Conservation (phyloP, 1,139 yeast genomes). For the Protomyces inouyei region DNA sequence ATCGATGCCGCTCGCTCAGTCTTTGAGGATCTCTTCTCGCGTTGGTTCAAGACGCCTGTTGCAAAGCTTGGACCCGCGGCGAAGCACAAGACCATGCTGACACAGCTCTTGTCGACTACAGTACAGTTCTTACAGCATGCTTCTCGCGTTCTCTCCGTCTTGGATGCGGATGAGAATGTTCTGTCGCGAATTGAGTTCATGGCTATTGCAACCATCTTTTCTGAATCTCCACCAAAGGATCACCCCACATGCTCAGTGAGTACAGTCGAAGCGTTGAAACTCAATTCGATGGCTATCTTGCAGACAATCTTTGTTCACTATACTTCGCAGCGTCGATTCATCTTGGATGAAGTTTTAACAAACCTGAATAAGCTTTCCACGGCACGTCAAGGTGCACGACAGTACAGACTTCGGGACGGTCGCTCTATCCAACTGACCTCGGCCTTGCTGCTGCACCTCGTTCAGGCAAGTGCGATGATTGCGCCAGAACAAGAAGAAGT, state of each 20-base stretch:
- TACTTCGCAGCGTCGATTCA: slow-evolving; percentile 53
- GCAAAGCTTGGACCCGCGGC: slow-evolving; percentile 1
- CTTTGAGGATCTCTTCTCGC: slow-evolving; percentile 42
- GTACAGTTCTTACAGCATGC: slow-evolving; percentile 12
- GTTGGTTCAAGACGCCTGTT: slow-evolving; percentile 26
- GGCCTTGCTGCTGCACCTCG: slow-evolving; percentile 45
- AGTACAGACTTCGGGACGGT: slow-evolving; percentile 47
- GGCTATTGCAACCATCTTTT: slow-evolving; percentile 44
- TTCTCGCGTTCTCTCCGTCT: slow-evolving; percentile 2
- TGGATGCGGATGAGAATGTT: slow-evolving; percentile 40
- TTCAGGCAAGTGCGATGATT: slow-evolving; percentile 41
- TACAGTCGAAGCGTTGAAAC: slow-evolving; percentile 10
- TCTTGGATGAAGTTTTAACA: slow-evolving; percentile 56
- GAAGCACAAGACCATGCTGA: slow-evolving; percentile 4
- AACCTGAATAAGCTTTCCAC: slow-evolving; percentile 50
- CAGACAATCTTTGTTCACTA: slow-evolving; percentile 46
- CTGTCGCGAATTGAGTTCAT: slow-evolving; percentile 53
- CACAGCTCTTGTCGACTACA: not conserved
- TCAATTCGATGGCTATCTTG: slow-evolving; percentile 43
- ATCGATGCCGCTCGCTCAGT: slow-evolving; percentile 43
- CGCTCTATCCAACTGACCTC: slow-evolving; percentile 49
- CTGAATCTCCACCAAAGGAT: slow-evolving; percentile 32
- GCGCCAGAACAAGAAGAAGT: not conserved
- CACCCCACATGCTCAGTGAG: not conserved
- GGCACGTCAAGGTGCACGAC: slow-evolving; percentile 46